phyloP scores from a whole-genome alignment of 2,329 filamentous ascomycete genomes.

The Plectosphaerella cucumerina region DNA sequence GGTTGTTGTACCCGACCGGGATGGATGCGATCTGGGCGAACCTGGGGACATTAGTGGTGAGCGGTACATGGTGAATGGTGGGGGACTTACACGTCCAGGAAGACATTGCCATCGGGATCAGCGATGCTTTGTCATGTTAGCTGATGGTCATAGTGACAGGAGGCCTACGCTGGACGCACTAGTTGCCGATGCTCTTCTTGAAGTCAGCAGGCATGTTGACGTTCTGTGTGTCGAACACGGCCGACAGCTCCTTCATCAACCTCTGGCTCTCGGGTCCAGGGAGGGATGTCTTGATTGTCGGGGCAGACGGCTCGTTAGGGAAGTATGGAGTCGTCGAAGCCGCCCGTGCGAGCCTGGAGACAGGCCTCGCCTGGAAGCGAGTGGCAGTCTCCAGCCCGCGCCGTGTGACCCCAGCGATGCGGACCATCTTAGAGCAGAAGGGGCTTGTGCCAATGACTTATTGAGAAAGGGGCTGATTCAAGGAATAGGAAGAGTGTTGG shows the following conservation, averaged over 20 bases:
- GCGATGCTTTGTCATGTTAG: constrained; percentile 25
- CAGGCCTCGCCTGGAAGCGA: constrained; percentile 2
- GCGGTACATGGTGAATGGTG: neutral
- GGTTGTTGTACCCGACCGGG: constrained; percentile 79
- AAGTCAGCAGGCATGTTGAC: constrained; percentile 51
- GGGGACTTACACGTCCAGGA: constrained; percentile 35
- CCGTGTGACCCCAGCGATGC: neutral
- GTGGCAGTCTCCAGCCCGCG: neutral
- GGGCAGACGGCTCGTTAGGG: constrained; percentile 43
- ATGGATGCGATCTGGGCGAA: constrained; percentile 84
- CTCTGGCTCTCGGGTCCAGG: constrained; percentile 35
- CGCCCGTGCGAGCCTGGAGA: constrained; percentile 6
- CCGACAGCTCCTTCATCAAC: constrained; percentile 35
- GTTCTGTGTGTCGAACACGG: constrained; percentile 47
- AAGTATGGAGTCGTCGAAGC: constrained; percentile 25
- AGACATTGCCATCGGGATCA: constrained; percentile 45
- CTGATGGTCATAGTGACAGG: neutral
- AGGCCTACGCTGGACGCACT: constrained; percentile 13
- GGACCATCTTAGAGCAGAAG: neutral
- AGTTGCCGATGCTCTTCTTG: constrained; percentile 47
- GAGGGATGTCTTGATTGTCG: constrained; percentile 29
- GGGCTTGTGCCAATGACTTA: no score
- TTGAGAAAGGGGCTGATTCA: no score
- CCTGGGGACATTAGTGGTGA: neutral
- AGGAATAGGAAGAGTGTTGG: no score